Conservation (phyloP, 305 asterid genomes). For the Nicotiana rustica region DNA sequence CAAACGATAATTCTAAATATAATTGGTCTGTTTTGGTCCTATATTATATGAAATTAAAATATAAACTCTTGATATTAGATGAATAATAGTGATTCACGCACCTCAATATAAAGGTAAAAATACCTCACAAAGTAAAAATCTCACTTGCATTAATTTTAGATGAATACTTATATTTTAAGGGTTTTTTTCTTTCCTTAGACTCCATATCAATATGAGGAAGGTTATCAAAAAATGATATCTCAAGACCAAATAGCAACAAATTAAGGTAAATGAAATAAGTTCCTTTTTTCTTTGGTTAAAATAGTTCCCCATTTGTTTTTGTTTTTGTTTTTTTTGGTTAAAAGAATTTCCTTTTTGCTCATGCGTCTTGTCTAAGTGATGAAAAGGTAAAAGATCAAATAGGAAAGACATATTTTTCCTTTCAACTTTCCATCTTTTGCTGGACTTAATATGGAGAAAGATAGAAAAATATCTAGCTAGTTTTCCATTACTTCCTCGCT, state of each 20-base stretch:
- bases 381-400: neutral
- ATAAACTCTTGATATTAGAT: neutral
- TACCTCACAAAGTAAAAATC: neutral
- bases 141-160: neutral
- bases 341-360: neutral
- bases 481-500: neutral
- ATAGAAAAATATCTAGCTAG: neutral
- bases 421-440: constrained; percentile 7
- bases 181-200: neutral
- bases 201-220: neutral
- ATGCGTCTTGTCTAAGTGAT: neutral
- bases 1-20: neutral
- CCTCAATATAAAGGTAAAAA: neutral
- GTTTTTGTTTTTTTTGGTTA: neutral
- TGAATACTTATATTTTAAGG: neutral
- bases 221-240: neutral
- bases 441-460: neutral
- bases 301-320: neutral
- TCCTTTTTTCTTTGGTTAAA: neutral
- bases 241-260: neutral
- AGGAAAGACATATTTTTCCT: neutral
- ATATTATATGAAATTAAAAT: neutral
- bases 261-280: neutral
- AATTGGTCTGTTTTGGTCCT: neutral
- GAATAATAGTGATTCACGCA: neutral